phyloP scores from a whole-genome alignment of 208 protist genomes.

The Endotrypanum monterogeii region DNA sequence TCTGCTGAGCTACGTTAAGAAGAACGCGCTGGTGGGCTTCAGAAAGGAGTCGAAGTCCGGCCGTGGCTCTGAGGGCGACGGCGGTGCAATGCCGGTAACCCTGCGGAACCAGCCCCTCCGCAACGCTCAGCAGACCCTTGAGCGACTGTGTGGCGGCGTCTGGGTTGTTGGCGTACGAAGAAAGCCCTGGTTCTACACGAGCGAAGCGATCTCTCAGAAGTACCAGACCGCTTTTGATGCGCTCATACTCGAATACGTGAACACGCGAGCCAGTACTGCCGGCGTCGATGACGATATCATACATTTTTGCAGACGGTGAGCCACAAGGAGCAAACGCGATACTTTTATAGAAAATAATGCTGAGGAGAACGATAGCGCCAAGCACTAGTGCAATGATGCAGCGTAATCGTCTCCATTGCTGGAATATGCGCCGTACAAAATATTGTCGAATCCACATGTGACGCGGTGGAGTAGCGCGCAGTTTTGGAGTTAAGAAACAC shows the following conservation, averaged over 20 bases:
- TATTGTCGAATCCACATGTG: slow-evolving; percentile 10
- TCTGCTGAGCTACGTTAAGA: slow-evolving; percentile 27
- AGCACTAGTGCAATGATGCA: slow-evolving; percentile 2
- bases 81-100: slow-evolving; percentile 35
- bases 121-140: slow-evolving; percentile 33
- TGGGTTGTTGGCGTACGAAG: slow-evolving; percentile 32
- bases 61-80: slow-evolving; percentile 67
- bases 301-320: slow-evolving; percentile 27
- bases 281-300: slow-evolving; percentile 70
- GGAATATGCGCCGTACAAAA: slow-evolving; percentile 5
- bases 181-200: slow-evolving; percentile 54
- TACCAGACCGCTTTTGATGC: slow-evolving; percentile 15
- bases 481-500: neutral
- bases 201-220: slow-evolving; percentile 48
- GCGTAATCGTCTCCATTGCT: slow-evolving; percentile 14
- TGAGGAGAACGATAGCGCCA: slow-evolving; percentile 10
- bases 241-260: slow-evolving; percentile 62
- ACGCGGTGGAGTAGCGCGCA: neutral
- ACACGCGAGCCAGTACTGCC: slow-evolving; percentile 75
- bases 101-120: slow-evolving; percentile 36
- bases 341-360: slow-evolving; percentile 6
- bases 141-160: slow-evolving; percentile 27
- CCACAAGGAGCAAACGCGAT: slow-evolving; percentile 4
- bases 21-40: slow-evolving; percentile 22
- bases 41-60: slow-evolving; percentile 62